These are phyloP conservation scores for Vigna reflexopilosa DNA, from an alignment of 306 rosid species.

Conservation along the genomic window DNA sequence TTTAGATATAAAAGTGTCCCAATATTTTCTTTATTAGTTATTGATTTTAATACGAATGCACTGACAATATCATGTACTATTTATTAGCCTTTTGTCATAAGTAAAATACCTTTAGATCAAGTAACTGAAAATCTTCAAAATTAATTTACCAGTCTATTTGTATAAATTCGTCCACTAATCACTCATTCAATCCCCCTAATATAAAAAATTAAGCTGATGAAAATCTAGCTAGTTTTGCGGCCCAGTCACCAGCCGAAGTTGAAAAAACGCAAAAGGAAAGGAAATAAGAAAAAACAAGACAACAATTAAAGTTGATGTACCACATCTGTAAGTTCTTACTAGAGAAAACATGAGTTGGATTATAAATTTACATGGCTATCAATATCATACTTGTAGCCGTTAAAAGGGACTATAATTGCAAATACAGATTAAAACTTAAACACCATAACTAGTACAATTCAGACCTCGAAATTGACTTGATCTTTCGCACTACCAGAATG, in stretches of 20 bases:
- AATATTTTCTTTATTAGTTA: too few species aligned
- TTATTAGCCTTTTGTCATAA: too few species aligned
- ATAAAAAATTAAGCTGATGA: background rate
- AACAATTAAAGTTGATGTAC: background rate
- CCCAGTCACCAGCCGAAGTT: background rate
- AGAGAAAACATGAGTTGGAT: background rate
- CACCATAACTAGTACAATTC: conserved; percentile 1
- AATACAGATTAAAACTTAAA: conserved; percentile 11
- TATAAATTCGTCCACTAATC: background rate
- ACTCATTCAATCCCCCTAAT: background rate
- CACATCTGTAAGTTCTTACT: background rate
- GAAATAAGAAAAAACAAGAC: background rate
- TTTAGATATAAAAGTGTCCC: too few species aligned
- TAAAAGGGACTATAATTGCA: background rate
- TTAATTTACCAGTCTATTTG: background rate
- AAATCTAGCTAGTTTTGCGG: background rate
- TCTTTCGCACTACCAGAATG: conserved; percentile 18
- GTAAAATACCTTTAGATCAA: too few species aligned
- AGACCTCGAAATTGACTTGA: conserved; percentile 17
- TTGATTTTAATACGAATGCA: too few species aligned
- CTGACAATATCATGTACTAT: too few species aligned
- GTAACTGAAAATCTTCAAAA: too few species aligned
- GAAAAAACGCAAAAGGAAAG: background rate
- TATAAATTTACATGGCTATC: conserved; percentile 23
- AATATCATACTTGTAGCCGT: background rate